Evolutionary conservation across 2,329 filamentous ascomycete genomes (phyloP).

Genomic region (Plectosphaerella plurivora): DNA sequence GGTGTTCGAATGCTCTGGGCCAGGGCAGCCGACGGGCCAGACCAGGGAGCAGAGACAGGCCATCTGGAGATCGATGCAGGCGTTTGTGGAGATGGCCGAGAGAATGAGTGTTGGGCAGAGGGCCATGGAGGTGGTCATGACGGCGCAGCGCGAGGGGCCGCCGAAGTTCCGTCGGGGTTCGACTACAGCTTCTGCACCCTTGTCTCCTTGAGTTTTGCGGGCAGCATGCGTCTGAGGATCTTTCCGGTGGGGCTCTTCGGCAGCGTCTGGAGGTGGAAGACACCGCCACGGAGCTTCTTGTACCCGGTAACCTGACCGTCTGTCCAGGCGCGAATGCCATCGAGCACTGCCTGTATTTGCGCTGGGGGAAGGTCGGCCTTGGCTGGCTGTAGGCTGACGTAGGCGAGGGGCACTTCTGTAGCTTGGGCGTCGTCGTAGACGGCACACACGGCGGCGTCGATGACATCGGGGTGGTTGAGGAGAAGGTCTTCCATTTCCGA

Average conservation of each 20-base stretch:
- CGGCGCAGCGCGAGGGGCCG: background rate
- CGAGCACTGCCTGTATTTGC: slow-evolving; percentile 13
- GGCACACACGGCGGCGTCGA: slow-evolving; percentile 28
- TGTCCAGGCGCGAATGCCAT: slow-evolving; percentile 23
- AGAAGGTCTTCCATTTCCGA: slow-evolving; percentile 29
- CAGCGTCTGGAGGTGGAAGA: slow-evolving; percentile 25
- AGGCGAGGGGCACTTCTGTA: slow-evolving; percentile 32
- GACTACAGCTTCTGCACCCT: too few species aligned
- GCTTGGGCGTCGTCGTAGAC: slow-evolving; percentile 30
- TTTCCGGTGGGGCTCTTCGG: slow-evolving; percentile 32
- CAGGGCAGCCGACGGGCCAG: background rate
- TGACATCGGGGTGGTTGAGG: slow-evolving; percentile 29
- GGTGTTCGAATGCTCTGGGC: background rate
- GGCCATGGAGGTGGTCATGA: slow-evolving; percentile 1
- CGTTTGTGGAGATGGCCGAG: slow-evolving; percentile 1
- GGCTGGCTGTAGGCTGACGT: slow-evolving; percentile 24
- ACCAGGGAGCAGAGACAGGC: background rate
- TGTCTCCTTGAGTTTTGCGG: slow-evolving; percentile 8
- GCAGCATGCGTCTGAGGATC: slow-evolving; percentile 19
- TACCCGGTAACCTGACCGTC: slow-evolving; percentile 33
- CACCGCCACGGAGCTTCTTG: slow-evolving; percentile 33
- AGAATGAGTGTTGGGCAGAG: background rate
- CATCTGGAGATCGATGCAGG: background rate
- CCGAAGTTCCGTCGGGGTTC: slow-evolving; percentile 12
- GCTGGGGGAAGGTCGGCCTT: slow-evolving; percentile 3